phyloP scores from a whole-genome alignment of 371 early-diverging fungal species.

The Circinella minor region DNA sequence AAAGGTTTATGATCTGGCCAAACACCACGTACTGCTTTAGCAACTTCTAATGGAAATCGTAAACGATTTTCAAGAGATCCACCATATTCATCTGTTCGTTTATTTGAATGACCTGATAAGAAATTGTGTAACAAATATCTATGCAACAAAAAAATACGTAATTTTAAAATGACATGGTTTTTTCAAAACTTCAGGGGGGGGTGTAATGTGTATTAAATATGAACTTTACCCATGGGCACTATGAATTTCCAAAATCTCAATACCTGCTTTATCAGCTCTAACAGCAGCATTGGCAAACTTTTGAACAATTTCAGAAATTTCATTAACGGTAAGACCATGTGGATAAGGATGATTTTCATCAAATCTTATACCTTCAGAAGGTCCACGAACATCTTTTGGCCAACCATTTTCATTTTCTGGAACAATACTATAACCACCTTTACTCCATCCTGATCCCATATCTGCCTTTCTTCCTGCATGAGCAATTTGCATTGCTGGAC shows the following conservation, averaged over 20 bases:
- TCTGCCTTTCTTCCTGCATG: constrained; percentile 87
- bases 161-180: not conserved
- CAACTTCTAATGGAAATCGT: constrained; percentile 69
- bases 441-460: constrained; percentile 46
- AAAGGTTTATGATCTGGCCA: constrained; percentile 83
- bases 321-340: constrained; percentile 60
- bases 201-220: not conserved
- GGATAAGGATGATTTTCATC: constrained; percentile 54
- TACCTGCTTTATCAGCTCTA: constrained; percentile 78
- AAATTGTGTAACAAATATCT: constrained; percentile 85
- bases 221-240: constrained; percentile 57
- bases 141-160: constrained; percentile 31
- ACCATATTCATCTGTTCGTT: constrained; percentile 85
- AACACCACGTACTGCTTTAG: constrained; percentile 64
- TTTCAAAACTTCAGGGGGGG: too few relatives aligned
- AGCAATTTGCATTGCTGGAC: constrained; percentile 77
- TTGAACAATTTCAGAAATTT: constrained; percentile 63
- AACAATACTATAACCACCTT: constrained; percentile 32
- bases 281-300: constrained; percentile 75
- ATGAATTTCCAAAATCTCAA: constrained; percentile 90
- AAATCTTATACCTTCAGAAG: constrained; percentile 61
- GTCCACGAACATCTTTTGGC: constrained; percentile 77
- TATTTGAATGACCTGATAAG: constrained; percentile 79
- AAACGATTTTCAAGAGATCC: constrained; percentile 81
- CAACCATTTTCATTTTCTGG: constrained; percentile 70